Base-by-base conservation (phyloP, 208 protist species). In the Kentomonas sorsogonicus region DNA sequence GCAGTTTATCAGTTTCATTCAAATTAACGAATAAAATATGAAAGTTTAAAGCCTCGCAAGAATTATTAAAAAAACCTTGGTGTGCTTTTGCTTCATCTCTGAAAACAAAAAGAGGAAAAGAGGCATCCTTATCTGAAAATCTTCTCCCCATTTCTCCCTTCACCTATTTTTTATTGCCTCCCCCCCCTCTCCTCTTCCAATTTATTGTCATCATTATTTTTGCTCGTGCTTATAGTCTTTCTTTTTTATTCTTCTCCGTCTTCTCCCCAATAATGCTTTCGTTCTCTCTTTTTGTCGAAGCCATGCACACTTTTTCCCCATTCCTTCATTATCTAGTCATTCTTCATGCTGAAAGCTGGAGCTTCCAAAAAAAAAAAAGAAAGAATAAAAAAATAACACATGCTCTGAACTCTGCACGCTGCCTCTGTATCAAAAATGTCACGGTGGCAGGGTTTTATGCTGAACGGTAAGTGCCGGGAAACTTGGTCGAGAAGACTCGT, bases 201-300 rank as follows among this genome's bases (percentile, higher is more conserved):
- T 34, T 34, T 16, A 15, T 26, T n/a, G n/a, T n/a, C n/a, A n/a
- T 15, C 10, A 26, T 33, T 7, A 34, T 33, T 51, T 33, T 33
- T 51, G 25, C 26, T 51, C 5, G n/a, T 7, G n/a, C 5, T 46
- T 23, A 46, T 46, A 16, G 15, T 50, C 44, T 64, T 44, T 26
- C n/a, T 60, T 60, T 60, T 23, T 44, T 20, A 56, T 34, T 38
- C 39, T 65, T 15, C 50, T 29, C 23, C 33, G 44, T 41, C 31
- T 60, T 20, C 5, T 4, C 20, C 20, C 29, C 23, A 7, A 15
- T 6, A n/a, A 4, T 20, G 7, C 7, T 16, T 22, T 46, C n/a
- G n/a, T 9, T 7, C 5, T 20, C 40, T 5, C n/a, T 5, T 7
- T 23, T 46, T 5, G n/a, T 25, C 5, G 40, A 23, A 5, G 11